phyloP scores from a whole-genome alignment of 164 flowering plant species.

The Brasenia schreberi region DNA sequence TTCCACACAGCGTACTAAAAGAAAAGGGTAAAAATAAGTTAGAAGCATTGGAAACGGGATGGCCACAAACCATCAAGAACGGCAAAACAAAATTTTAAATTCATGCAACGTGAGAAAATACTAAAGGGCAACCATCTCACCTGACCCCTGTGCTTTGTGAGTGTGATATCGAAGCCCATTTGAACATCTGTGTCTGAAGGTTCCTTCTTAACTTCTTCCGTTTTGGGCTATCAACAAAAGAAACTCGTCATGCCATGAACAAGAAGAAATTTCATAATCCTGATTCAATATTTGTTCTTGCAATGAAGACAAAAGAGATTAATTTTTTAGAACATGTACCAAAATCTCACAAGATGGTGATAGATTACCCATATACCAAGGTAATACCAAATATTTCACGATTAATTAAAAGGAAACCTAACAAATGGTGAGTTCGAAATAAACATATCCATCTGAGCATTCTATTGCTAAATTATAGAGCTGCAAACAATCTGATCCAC shows the following conservation, averaged over 20 bases:
- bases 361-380: too few species aligned
- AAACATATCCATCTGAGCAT: too few species aligned
- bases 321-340: neutral
- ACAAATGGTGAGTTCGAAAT: too few species aligned
- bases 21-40: conserved; percentile 1
- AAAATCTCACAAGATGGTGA: neutral
- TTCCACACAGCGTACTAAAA: conserved; percentile 89
- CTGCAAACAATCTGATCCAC: too few species aligned
- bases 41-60: conserved; percentile 1
- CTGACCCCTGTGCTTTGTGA: conserved; percentile 94
- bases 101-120: too few species aligned
- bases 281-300: neutral
- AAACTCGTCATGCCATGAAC: neutral
- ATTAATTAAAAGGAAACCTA: too few species aligned
- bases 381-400: too few species aligned
- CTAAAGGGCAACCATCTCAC: conserved; percentile 16
- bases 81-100: too few species aligned
- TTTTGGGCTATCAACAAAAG: conserved; percentile 36
- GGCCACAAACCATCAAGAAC: neutral
- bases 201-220: conserved; percentile 83
- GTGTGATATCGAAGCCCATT: conserved; percentile 69
- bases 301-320: neutral
- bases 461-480: too few species aligned
- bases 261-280: neutral
- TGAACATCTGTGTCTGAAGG: conserved; percentile 59